A percentile compares a stretch with the other conserved stretches of the same genome.
phyloP scores from a whole-genome alignment of 129 eudicot genomes.

The Logfia minima region DNA sequence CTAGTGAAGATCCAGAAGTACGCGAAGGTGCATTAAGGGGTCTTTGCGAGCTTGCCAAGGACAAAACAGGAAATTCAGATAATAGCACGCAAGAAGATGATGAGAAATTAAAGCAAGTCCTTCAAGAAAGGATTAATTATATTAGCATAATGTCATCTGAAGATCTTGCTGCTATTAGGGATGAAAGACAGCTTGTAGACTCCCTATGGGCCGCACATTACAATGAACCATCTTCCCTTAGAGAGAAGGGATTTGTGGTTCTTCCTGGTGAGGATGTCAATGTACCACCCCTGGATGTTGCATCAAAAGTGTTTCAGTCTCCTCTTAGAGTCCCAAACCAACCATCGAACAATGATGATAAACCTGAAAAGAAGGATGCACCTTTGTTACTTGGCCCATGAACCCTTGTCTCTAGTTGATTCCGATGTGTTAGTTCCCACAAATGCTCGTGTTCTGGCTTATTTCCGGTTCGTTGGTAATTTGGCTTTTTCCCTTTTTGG shows the following conservation, averaged over 20 bases:
- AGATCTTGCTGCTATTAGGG: conserved; percentile 70
- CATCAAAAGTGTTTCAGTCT: conserved; percentile 67
- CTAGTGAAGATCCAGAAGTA: conserved; percentile 70
- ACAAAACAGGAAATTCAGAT: conserved; percentile 25
- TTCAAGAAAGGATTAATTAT: conserved; percentile 62
- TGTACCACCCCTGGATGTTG: conserved; percentile 77
- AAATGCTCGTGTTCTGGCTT: background rate
- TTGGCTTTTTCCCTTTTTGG: background rate
- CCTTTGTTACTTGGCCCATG: conserved; percentile 72
- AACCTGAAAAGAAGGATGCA: conserved; percentile 58
- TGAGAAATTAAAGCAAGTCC: conserved; percentile 63
- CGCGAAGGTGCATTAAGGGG: conserved; percentile 76
- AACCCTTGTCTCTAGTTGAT: background rate
- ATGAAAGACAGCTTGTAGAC: conserved; percentile 85
- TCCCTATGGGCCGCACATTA: conserved; percentile 63
- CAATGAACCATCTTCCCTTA: conserved; percentile 74
- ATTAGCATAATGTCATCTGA: conserved; percentile 76
- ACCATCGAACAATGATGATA: conserved; percentile 21
- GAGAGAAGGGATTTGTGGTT: conserved; percentile 79
- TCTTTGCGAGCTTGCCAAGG: conserved; percentile 66
- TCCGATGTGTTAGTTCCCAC: background rate
- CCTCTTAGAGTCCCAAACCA: conserved; percentile 60
- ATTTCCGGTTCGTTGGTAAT: background rate
- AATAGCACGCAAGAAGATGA: conserved; percentile 41
- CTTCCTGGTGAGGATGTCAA: conserved; percentile 68